Base-by-base conservation (phyloP, 345 rosid species). In the Dipteronia dyeriana region DNA sequence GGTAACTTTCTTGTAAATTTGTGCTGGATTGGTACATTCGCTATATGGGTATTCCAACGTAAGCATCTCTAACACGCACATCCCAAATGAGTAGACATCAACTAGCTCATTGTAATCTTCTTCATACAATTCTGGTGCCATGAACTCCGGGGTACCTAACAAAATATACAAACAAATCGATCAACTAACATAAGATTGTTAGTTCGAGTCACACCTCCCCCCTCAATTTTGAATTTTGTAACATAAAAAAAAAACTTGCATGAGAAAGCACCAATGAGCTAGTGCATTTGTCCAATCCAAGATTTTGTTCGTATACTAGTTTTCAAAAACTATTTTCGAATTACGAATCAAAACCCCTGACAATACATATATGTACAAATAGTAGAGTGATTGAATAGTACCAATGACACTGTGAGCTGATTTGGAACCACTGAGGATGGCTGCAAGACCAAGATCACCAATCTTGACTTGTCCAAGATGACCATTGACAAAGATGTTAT, bases 101-200 rank as follows among this genome's bases (percentile, higher is more conserved):
- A 91, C 92, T 26, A 92, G 92, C 74, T 92, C 92, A 79, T 87
- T 91, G 84, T 92, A 92, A 74, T 91, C 87, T 85, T 92, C 95
- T 45, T 92, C 95, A 68, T 92, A 92, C 65, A 92, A 75, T 75
- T 92, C 97, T 19, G 97, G 97, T 49, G 97, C 97, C 97, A 92
- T 92, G 84, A 90, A 92, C 80, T 92, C 97, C 0, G 97, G 97
- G 54, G 97, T 92, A 76, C 97, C 97, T 90, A 78, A 67, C 25
- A 84, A 74, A 56, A 25, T 41, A 41, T 6, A 16, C 8, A 66
- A 43, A 57, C n/a, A 10, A 45, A 17, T 26, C 0, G 20, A 65
- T 65, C 38, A 12, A 75, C 7, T 12, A 10, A 41, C 2, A 2
- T 41, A 41, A 41, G 38, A 34, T 34, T 34, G 38, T 34, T 34